phyloP scores from a whole-genome alignment of 2,329 filamentous ascomycete genomes.

The Colletotrichum sp. region DNA sequence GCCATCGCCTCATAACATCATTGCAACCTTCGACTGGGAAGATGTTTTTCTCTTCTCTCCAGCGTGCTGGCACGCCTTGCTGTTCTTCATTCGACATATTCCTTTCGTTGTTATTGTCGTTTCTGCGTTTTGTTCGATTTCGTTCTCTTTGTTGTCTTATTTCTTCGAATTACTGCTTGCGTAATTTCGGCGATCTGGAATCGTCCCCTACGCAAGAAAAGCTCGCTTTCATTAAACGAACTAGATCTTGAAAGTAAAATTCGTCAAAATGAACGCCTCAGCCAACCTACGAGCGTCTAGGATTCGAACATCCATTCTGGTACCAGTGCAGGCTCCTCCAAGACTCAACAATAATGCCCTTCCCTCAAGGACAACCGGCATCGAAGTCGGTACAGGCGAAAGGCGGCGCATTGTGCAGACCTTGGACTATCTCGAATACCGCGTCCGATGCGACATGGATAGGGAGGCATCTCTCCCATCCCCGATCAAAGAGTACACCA shows the following conservation, averaged over 20 bases:
- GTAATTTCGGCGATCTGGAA: background rate
- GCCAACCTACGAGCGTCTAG: background rate
- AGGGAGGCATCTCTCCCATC: background rate
- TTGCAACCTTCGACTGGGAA: background rate
- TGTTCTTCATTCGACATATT: background rate
- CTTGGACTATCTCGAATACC: background rate
- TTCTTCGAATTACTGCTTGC: background rate
- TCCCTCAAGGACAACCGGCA: background rate
- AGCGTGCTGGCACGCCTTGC: background rate
- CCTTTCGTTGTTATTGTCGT: background rate
- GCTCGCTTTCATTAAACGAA: background rate
- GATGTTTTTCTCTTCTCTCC: background rate
- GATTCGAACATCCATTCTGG: background rate
- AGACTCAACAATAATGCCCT: background rate
- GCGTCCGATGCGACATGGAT: background rate
- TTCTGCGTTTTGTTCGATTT: background rate
- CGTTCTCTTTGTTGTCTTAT: background rate
- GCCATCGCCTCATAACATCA: background rate
- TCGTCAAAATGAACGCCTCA: background rate
- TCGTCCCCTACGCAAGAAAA: background rate
- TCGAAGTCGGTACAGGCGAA: background rate
- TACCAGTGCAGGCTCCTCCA: background rate
- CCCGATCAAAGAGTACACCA: background rate
- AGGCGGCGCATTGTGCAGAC: background rate
- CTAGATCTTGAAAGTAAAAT: background rate